Base-by-base conservation (phyloP, 371 early-diverging fungal genomes). In the Syncephalastrum sp. region DNA sequence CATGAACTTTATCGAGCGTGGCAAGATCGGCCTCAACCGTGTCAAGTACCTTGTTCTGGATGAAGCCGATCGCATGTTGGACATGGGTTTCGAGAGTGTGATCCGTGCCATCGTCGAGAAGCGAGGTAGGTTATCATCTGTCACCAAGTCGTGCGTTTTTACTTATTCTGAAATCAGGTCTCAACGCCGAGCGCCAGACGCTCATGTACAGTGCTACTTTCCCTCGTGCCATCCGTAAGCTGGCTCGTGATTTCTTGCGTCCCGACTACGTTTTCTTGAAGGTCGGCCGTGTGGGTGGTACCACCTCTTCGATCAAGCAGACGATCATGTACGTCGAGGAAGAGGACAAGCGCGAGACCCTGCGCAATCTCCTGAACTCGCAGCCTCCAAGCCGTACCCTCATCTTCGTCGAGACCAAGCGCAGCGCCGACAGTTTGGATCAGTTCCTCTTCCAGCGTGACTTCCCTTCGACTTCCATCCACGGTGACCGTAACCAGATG, bases 31-130 rank as follows among this genome's bases (percentile, higher is more conserved):
- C 45, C 77, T 99, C 45, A 72, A 82, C 19, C 78, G 92, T 54
- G 92, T 98, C 44, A 72, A 74, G 24, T 97, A 95, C 65, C 79
- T 98, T 17, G 92, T 99, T 50, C 81, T 99, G 59, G 99, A 99
- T 76, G 99, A 99, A 68, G 97, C 97, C 8, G 97, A 98, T 67
- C 83, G 97, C 57, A 97, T 98, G 98, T 74, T 99, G 59, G 99
- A 99, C 71, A 97, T 98, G 98, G 99, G 99, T 54, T 99, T 99
- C 74, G 99, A 99, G 81, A 86, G 91, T 21, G 90, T 96, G 67
- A 84, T 99, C 29, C 88, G 96, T 66, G 84, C 83, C 63, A 93
- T 99, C 62, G 89, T 98, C 24, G 87, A 90, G 50, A 90, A 93
- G 74, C 90, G 92, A 56, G 72, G 67, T 63, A 65, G 59, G 61